Percentiles rank a stretch among this genome's conserved stretches.
Evolutionary conservation across 169 alveolate genomes (phyloP).

Genomic region (Cryptosporidium tyzzeri): DNA sequence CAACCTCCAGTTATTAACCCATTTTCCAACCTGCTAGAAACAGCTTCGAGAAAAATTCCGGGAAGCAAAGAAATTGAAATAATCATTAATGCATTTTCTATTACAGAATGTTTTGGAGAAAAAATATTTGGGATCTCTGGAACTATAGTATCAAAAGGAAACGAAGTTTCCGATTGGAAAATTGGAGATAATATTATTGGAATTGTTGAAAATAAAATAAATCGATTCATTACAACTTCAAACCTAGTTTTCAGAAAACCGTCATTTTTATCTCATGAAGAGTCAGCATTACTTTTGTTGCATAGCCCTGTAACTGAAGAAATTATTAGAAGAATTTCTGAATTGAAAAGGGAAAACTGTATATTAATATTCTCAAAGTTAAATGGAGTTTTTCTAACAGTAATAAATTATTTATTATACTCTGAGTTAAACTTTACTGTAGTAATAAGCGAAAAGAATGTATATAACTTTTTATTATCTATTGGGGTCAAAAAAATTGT

Average conservation of each 20-base stretch:
- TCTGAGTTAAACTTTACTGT: neutral
- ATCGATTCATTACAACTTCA: slow-evolving; percentile 26
- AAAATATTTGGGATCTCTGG: slow-evolving; percentile 63
- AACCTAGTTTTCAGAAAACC: slow-evolving; percentile 8
- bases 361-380: neutral
- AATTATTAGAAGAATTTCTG: slow-evolving; percentile 5
- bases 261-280: slow-evolving; percentile 35
- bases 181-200: slow-evolving; percentile 41
- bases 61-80: neutral
- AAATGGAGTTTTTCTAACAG: neutral
- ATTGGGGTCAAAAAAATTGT: slow-evolving; percentile 30
- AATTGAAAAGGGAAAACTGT: neutral
- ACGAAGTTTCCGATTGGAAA: slow-evolving; percentile 3
- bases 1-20: neutral
- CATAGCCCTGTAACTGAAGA: neutral
- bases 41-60: neutral
- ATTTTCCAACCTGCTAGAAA: neutral
- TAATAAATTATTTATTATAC: slow-evolving; percentile 13
- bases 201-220: slow-evolving; percentile 1
- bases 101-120: neutral
- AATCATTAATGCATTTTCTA: slow-evolving; percentile 2
- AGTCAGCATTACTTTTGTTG: slow-evolving; percentile 8
- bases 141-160: neutral
- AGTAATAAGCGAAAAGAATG: neutral
- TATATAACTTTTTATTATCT: neutral